A percentile compares a stretch with the other conserved stretches of the same genome.
phyloP scores from a whole-genome alignment of 208 protist species.

The Tritrichomonas foetus region DNA sequence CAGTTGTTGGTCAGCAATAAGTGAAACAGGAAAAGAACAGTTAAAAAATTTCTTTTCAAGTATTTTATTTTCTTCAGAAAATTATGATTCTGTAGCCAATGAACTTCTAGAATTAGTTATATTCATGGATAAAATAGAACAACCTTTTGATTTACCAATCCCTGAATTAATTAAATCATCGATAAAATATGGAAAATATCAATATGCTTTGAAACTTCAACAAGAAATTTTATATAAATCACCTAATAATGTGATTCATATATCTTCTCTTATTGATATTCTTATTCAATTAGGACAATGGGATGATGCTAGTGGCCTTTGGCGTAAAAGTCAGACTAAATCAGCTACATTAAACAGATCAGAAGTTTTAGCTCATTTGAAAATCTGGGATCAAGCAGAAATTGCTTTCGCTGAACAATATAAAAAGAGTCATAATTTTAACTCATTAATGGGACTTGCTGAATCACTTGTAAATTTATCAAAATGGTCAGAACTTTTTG shows the following conservation, averaged over 20 bases:
- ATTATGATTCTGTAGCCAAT: background rate
- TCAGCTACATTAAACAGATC: background rate
- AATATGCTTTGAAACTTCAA: slow-evolving; percentile 16
- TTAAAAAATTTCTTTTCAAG: background rate
- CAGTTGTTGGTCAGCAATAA: background rate
- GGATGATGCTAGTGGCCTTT: background rate
- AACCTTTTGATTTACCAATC: background rate
- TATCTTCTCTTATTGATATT: background rate
- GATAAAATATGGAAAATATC: slow-evolving; percentile 10
- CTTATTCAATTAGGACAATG: background rate
- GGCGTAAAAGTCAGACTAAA: background rate
- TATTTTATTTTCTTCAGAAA: slow-evolving; percentile 1
- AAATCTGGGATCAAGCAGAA: background rate
- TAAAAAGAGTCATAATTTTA: background rate
- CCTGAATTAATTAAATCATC: background rate
- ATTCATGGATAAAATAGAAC: slow-evolving; percentile 31
- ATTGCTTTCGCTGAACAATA: too few species aligned
- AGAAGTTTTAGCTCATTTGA: background rate
- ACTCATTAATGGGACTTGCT: background rate
- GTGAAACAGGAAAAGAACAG: background rate
- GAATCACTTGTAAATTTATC: background rate
- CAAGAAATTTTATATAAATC: background rate
- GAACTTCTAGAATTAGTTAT: background rate
- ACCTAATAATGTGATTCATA: background rate
- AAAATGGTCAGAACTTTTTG: background rate